These are phyloP conservation scores for Gossypium sturtianum DNA, from an alignment of 345 rosid genomes.

Conservation along the genomic window DNA sequence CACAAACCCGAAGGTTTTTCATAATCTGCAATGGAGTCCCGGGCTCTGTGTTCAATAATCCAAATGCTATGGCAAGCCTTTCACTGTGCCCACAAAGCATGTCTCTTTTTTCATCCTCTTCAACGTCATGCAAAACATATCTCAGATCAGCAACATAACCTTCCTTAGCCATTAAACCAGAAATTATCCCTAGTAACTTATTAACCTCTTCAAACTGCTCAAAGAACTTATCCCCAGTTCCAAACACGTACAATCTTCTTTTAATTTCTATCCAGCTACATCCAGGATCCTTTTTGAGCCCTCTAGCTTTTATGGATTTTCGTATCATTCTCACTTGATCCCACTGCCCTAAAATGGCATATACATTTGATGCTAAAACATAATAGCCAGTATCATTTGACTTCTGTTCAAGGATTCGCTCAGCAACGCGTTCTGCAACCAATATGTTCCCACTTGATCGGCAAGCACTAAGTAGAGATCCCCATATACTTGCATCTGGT, in stretches of 20 bases:
- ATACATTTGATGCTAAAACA: slow-evolving; percentile 48
- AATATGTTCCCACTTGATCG: slow-evolving; percentile 35
- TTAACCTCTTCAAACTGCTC: slow-evolving; percentile 45
- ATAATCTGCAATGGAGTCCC: slow-evolving; percentile 52
- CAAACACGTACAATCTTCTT: slow-evolving; percentile 35
- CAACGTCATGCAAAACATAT: slow-evolving; percentile 49
- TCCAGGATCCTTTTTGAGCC: slow-evolving; percentile 44
- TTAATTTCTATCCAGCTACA: slow-evolving; percentile 52
- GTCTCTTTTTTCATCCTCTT: slow-evolving; percentile 55
- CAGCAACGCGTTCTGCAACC: slow-evolving; percentile 37
- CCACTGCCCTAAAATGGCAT: slow-evolving; percentile 57
- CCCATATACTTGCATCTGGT: slow-evolving; percentile 60
- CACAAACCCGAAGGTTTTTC: slow-evolving; percentile 77
- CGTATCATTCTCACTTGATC: slow-evolving; percentile 42
- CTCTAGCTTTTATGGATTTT: slow-evolving; percentile 35
- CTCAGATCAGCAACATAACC: slow-evolving; percentile 55
- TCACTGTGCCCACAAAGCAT: slow-evolving; percentile 61
- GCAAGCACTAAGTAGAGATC: slow-evolving; percentile 53
- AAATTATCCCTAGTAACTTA: slow-evolving; percentile 34
- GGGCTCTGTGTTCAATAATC: slow-evolving; percentile 52
- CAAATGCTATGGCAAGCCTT: slow-evolving; percentile 71
- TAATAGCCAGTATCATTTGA: slow-evolving; percentile 49
- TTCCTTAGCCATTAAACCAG: slow-evolving; percentile 44
- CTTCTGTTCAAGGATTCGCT: slow-evolving; percentile 34
- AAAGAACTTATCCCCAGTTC: slow-evolving; percentile 39